phyloP scores from a whole-genome alignment of 495 filamentous ascomycete species.

The Xylaria scruposa region DNA sequence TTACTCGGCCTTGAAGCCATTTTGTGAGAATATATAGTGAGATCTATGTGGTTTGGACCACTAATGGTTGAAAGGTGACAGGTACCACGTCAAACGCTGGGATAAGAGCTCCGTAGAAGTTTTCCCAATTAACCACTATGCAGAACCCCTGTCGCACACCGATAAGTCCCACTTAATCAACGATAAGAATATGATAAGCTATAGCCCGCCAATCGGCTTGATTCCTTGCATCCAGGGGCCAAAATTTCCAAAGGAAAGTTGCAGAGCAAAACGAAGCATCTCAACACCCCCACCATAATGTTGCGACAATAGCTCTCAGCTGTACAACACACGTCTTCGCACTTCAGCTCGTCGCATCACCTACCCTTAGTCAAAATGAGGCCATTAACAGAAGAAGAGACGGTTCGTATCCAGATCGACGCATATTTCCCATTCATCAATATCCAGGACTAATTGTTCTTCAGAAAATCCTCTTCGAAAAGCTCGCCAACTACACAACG shows the following conservation, averaged over 20 bases:
- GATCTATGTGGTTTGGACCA: background rate
- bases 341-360: background rate
- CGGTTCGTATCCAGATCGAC: constrained; percentile 31
- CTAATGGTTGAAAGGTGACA: background rate
- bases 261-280: constrained; percentile 32
- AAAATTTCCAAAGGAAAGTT: constrained; percentile 41
- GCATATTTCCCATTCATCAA: background rate
- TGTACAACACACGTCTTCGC: background rate
- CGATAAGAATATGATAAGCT: constrained; percentile 1
- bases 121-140: constrained; percentile 3
- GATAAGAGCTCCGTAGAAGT: constrained; percentile 19
- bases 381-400: constrained; percentile 75
- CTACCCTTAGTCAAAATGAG: constrained; percentile 60
- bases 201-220: constrained; percentile 30
- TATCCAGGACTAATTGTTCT: background rate
- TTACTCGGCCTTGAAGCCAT: constrained; percentile 54
- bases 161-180: constrained; percentile 1
- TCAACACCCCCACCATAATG: constrained; percentile 29
- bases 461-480: constrained; percentile 71
- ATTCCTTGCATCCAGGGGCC: constrained; percentile 32
- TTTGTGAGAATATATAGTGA: background rate
- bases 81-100: background rate
- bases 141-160: background rate
- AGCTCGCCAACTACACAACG: constrained; percentile 79
- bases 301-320: constrained; percentile 15